phyloP scores from a whole-genome alignment of 345 rosid species.

The Odontarrhena argentea region DNA sequence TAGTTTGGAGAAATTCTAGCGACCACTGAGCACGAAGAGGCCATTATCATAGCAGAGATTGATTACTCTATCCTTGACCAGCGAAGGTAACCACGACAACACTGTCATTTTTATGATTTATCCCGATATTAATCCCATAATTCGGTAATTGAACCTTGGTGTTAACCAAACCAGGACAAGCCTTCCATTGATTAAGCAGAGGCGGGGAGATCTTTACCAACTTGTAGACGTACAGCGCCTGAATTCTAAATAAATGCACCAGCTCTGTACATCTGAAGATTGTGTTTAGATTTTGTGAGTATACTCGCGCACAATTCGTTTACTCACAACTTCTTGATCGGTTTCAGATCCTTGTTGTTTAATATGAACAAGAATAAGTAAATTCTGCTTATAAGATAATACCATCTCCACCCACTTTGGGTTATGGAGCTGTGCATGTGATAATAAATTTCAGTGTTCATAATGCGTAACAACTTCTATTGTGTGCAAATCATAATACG shows the following conservation, averaged over 20 bases:
- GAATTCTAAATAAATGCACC: constrained; percentile 38
- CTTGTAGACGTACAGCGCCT: constrained; percentile 67
- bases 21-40: constrained; percentile 78
- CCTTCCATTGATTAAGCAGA: constrained; percentile 72
- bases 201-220: constrained; percentile 84
- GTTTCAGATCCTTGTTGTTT: not conserved
- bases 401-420: constrained; percentile 12
- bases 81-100: constrained; percentile 55
- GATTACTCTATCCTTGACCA: constrained; percentile 77
- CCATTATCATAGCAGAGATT: constrained; percentile 72
- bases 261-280: constrained; percentile 7
- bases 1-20: constrained; percentile 96
- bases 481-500: too few species aligned
- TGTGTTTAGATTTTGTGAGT: constrained; percentile 26
- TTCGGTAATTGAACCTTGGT: not conserved
- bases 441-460: constrained; percentile 10
- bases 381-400: not conserved
- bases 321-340: constrained; percentile 5
- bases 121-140: not conserved
- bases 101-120: not conserved
- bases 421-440: not conserved
- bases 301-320: constrained; percentile 9
- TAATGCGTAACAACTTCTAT: not conserved
- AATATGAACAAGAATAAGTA: not conserved
- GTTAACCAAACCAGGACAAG: constrained; percentile 50